phyloP scores from a whole-genome alignment of 2,329 filamentous ascomycete genomes.

The Penicillium fuscoglaucum region DNA sequence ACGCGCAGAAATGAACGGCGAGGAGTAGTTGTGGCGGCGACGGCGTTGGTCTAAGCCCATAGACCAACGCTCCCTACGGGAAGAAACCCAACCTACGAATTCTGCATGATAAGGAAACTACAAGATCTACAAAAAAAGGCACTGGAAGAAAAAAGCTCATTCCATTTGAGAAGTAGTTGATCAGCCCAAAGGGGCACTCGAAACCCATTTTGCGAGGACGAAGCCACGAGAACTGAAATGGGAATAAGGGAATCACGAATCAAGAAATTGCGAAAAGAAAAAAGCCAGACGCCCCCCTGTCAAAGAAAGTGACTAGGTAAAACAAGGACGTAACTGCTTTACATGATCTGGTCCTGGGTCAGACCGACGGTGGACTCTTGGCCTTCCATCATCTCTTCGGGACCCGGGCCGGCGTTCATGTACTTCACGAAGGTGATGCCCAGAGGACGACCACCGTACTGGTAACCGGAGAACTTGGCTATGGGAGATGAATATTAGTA shows the following conservation, averaged over 20 bases:
- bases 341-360: constrained; percentile 99
- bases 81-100: not conserved
- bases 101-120: not conserved
- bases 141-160: not conserved
- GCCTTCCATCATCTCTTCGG: constrained; percentile 81
- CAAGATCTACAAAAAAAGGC: not conserved
- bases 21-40: too few relatives aligned
- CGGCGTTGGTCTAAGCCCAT: not conserved
- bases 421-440: constrained; percentile 95
- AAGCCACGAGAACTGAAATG: constrained; percentile 13
- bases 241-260: constrained; percentile 28
- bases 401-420: constrained; percentile 62
- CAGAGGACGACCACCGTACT: constrained; percentile 92
- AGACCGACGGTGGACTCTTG: constrained; percentile 67
- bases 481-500: constrained; percentile 24
- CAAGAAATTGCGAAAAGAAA: constrained; percentile 10
- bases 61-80: not conserved
- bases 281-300: constrained; percentile 7
- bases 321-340: constrained; percentile 27
- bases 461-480: constrained; percentile 96
- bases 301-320: constrained; percentile 7
- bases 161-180: constrained; percentile 8
- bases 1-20: not conserved
- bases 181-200: constrained; percentile 11
- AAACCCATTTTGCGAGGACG: constrained; percentile 9